phyloP scores from a whole-genome alignment of 208 protist genomes.

The Naegleria lovaniensis region DNA sequence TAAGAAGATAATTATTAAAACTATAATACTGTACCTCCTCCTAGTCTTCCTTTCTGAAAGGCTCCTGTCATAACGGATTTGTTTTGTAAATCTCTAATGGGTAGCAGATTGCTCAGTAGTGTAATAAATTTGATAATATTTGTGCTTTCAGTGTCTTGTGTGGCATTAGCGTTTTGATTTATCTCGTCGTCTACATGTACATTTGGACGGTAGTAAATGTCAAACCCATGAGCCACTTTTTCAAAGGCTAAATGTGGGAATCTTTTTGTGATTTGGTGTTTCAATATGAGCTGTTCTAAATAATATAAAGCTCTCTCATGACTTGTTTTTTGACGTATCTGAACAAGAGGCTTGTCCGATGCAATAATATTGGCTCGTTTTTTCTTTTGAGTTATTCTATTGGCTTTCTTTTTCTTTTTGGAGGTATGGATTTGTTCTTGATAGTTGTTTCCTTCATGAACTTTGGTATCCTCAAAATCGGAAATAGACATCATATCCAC shows the following conservation, averaged over 20 bases:
- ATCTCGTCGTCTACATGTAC: background rate
- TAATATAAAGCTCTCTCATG: background rate
- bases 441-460: constrained; percentile 10
- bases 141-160: background rate
- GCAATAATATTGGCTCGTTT: background rate
- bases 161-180: background rate
- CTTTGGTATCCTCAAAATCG: background rate
- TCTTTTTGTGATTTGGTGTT: background rate
- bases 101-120: background rate
- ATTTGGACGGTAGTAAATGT: background rate
- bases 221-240: constrained; percentile 12
- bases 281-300: constrained; percentile 11
- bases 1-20: background rate
- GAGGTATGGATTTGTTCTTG: background rate
- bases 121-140: background rate
- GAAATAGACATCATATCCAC: background rate
- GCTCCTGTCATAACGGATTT: background rate
- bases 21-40: background rate
- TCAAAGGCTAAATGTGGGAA: background rate
- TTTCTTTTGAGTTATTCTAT: background rate
- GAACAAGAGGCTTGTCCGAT: background rate
- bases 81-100: background rate
- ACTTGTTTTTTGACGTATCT: background rate
- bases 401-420: background rate
- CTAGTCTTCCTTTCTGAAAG: background rate